These are phyloP conservation scores for Candida incommunis DNA, from an alignment of 805 yeast species.

Conservation along the genomic window DNA sequence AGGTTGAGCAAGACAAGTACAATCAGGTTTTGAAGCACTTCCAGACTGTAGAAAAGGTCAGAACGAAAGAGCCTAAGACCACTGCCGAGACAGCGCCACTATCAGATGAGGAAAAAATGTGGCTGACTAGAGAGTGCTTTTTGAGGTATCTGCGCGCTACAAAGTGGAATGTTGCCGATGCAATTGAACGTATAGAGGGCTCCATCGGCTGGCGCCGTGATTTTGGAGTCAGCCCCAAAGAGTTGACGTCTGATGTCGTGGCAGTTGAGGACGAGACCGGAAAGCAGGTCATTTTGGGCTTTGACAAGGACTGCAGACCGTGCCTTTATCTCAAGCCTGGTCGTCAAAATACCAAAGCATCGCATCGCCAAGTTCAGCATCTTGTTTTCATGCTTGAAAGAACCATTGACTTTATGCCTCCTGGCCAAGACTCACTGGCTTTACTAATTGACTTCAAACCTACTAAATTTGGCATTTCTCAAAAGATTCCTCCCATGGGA, in stretches of 20 bases:
- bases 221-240: slow-evolving; percentile 50
- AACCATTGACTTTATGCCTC: slow-evolving; percentile 88
- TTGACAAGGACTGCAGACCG: slow-evolving; percentile 79
- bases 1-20: slow-evolving; percentile 47
- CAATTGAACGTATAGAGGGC: slow-evolving; percentile 58
- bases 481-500: slow-evolving; percentile 75
- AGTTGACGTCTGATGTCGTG: slow-evolving; percentile 20
- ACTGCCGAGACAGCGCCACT: slow-evolving; percentile 25
- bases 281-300: slow-evolving; percentile 83
- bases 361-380: slow-evolving; percentile 89
- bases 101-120: slow-evolving; percentile 54
- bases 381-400: slow-evolving; percentile 85
- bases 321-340: slow-evolving; percentile 89
- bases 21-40: slow-evolving; percentile 50
- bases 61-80: slow-evolving; percentile 23
- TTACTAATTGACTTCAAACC: slow-evolving; percentile 84
- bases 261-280: slow-evolving; percentile 76
- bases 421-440: slow-evolving; percentile 91
- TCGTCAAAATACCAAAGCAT: slow-evolving; percentile 84
- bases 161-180: slow-evolving; percentile 67
- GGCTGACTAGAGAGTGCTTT: slow-evolving; percentile 89
- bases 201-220: slow-evolving; percentile 90
- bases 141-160: slow-evolving; percentile 86
- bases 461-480: slow-evolving; percentile 34
- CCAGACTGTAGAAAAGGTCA: slow-evolving; percentile 34